phyloP scores from a whole-genome alignment of 2,329 filamentous ascomycete species.

The Ustulina deusta region DNA sequence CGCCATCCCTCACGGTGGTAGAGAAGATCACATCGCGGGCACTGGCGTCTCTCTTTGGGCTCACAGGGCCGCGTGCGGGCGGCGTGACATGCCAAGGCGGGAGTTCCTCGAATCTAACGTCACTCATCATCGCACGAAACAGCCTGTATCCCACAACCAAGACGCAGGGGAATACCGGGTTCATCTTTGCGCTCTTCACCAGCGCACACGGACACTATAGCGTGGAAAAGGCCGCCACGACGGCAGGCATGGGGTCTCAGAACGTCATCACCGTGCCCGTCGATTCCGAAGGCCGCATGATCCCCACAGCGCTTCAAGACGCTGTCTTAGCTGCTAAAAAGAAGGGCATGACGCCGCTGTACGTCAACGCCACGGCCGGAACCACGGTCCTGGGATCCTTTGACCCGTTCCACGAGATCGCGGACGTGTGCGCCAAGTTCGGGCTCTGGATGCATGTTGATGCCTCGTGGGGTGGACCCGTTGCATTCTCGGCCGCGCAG shows the following conservation, averaged over 20 bases:
- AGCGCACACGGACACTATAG: slow-evolving; percentile 93
- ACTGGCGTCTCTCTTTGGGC: slow-evolving; percentile 82
- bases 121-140: slow-evolving; percentile 84
- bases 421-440: slow-evolving; percentile 75
- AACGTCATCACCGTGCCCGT: slow-evolving; percentile 81
- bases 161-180: slow-evolving; percentile 72
- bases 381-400: slow-evolving; percentile 93
- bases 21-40: slow-evolving; percentile 84
- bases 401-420: slow-evolving; percentile 80
- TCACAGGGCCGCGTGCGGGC: slow-evolving; percentile 74
- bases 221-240: slow-evolving; percentile 93
- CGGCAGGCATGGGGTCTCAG: slow-evolving; percentile 82
- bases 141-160: slow-evolving; percentile 85
- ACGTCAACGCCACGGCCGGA: slow-evolving; percentile 94
- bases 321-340: slow-evolving; percentile 71
- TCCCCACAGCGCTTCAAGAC: slow-evolving; percentile 71
- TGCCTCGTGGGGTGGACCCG: slow-evolving; percentile 88
- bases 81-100: slow-evolving; percentile 73
- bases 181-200: slow-evolving; percentile 86
- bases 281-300: slow-evolving; percentile 79
- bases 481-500: slow-evolving; percentile 75
- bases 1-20: slow-evolving; percentile 85
- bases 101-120: slow-evolving; percentile 76
- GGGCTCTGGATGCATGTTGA: slow-evolving; percentile 94
- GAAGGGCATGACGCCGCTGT: slow-evolving; percentile 84